Evolutionary conservation across 2,329 filamentous ascomycete genomes (phyloP), one percentile per base, ranked within the genome.

Genomic region (Microcyclospora pomicola): DNA sequence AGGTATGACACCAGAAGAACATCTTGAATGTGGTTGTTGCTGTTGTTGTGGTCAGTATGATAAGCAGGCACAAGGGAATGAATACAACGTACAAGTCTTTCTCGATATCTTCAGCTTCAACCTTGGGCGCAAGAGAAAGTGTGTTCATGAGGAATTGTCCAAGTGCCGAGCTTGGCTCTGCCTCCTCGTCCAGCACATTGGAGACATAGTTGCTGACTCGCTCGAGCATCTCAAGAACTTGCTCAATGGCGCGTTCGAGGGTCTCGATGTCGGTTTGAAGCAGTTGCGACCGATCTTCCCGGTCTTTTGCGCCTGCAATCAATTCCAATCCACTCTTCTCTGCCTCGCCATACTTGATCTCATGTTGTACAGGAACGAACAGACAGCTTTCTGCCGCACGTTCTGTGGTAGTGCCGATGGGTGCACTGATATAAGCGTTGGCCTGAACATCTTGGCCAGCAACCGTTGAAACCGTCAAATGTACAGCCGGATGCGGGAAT

Each of bases 11-110:
- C 87, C 63, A 96, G 87, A 49, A 98, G 78, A 44, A 98, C 87
- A 62, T 98, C 91, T 69, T 98, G 91, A 64, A 98, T 86, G 69
- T 98, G 91, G 71, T 93, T 94, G 77, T 98, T 98, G 76, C 73
- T 76, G 57, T 30, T 28, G 35, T 9, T 31, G 15, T 35, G 33
- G 63, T 58, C 41, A 54, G 39, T n/a, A 34, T 41, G n/a, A 15
- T 15, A 15, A 15, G 5, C 31, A 19, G 4, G 3, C 19, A 33
- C 27, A 11, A 11, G 14, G 12, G 10, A 9, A 29, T 24, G 15
- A 13, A 10, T 30, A 34, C 5, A 48, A 69, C 72, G 36, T 69
- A 77, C 73, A 98, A 98, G 70, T 96, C 87, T 59, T 81, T 75
- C 72, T 98, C 91, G 58, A 98, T 87, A 60, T 92, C 82, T 44